phyloP scores from a whole-genome alignment of 176 grass and related monocot genomes.

The Triticum turgidum region DNA sequence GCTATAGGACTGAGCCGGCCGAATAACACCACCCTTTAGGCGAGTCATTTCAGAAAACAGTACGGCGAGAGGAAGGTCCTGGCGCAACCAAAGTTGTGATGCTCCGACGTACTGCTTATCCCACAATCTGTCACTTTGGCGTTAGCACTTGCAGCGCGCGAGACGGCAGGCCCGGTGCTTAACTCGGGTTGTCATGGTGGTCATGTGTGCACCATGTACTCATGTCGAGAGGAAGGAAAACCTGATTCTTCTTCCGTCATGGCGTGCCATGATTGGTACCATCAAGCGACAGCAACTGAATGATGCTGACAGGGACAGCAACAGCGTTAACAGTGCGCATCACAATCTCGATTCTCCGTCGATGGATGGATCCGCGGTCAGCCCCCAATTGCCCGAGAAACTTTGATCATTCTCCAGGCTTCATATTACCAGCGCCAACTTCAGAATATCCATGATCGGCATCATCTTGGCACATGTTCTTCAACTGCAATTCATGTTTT shows the following conservation, averaged over 20 bases:
- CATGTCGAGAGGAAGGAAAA: neutral
- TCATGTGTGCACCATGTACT: neutral
- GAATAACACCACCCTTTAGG: too few relatives aligned
- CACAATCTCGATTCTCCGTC: neutral
- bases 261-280: neutral
- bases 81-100: too few relatives aligned
- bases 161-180: neutral
- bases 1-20: too few relatives aligned
- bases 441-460: neutral
- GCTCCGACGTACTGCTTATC: neutral
- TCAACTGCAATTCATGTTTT: too few relatives aligned
- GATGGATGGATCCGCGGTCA: neutral
- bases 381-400: neutral
- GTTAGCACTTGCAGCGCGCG: neutral
- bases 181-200: neutral
- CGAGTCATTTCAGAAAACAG: too few relatives aligned
- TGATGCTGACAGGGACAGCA: neutral
- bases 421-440: neutral
- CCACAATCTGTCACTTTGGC: neutral
- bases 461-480: neutral
- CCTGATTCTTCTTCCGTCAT: neutral
- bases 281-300: slow-evolving; percentile 30
- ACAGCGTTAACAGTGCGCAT: neutral
- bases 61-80: too few relatives aligned
- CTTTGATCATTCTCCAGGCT: too few relatives aligned